Conservation (phyloP, 2,329 filamentous ascomycete genomes). For the Cordyceps cicadae region DNA sequence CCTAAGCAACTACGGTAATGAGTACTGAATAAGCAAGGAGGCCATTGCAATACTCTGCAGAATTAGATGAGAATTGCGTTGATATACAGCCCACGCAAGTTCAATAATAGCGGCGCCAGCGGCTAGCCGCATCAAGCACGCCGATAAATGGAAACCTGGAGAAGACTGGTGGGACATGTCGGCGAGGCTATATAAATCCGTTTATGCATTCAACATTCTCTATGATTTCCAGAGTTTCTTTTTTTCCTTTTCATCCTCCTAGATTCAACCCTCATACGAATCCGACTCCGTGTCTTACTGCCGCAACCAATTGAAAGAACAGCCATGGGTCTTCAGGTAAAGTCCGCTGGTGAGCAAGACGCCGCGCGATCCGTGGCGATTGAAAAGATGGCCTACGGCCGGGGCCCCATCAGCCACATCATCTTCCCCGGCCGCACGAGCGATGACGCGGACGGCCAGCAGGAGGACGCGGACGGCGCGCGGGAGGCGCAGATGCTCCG, state of each 20-base stretch:
- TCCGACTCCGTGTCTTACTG: too few relatives aligned
- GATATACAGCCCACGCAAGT: too few relatives aligned
- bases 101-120: background rate
- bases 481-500: conserved; percentile 18
- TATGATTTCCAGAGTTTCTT: background rate
- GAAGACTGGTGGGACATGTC: background rate
- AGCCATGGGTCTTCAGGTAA: conserved; percentile 8
- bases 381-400: conserved; percentile 8
- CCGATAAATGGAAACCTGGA: background rate
- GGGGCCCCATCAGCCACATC: conserved; percentile 20
- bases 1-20: too few relatives aligned
- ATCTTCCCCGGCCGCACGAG: conserved; percentile 24
- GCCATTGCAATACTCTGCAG: too few relatives aligned
- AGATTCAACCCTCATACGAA: background rate
- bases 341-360: conserved; percentile 6
- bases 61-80: too few relatives aligned
- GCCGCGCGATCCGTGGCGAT: conserved; percentile 9
- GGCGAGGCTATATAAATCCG: background rate
- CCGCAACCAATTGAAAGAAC: background rate
- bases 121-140: conserved; percentile 7
- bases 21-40: too few relatives aligned
- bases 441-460: conserved; percentile 13
- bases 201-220: background rate
- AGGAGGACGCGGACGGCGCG: conserved; percentile 13
- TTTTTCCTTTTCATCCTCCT: background rate